Evolutionary conservation across 2,329 filamentous ascomycete genomes (phyloP).

Genomic region (Colletotrichum abscissum): DNA sequence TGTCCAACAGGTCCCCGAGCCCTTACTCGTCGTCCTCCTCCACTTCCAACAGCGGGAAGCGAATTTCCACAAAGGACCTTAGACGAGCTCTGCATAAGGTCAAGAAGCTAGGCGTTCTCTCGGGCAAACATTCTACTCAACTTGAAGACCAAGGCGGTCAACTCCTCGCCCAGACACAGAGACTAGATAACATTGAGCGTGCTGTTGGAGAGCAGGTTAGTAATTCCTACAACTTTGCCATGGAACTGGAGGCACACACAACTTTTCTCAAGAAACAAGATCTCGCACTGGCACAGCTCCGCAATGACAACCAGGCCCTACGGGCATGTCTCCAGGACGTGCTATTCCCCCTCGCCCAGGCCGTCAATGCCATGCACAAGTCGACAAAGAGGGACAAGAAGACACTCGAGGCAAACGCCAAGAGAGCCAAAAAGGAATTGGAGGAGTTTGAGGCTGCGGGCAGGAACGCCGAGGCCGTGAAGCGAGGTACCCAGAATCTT

Average conservation of each 20-base stretch:
- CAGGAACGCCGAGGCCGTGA: neutral
- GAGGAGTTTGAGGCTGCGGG: neutral
- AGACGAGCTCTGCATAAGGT: neutral
- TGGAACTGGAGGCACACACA: neutral
- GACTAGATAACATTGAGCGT: neutral
- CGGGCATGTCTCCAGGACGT: neutral
- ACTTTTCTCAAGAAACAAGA: neutral
- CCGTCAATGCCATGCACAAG: neutral
- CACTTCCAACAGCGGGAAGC: neutral
- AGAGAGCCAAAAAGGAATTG: neutral
- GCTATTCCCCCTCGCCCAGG: neutral
- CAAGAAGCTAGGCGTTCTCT: neutral
- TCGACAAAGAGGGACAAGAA: neutral
- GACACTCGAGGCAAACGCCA: neutral
- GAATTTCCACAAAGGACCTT: neutral
- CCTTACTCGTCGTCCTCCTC: neutral
- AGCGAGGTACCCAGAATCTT: neutral
- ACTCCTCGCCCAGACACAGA: neutral
- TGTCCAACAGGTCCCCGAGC: neutral
- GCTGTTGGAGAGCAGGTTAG: neutral
- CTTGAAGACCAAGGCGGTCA: neutral
- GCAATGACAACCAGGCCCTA: neutral
- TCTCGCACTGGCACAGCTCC: neutral
- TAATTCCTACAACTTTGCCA: no score
- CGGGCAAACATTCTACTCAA: neutral